phyloP scores from a whole-genome alignment of 2,329 filamentous ascomycete genomes.

The Triangularia verruculosa region DNA sequence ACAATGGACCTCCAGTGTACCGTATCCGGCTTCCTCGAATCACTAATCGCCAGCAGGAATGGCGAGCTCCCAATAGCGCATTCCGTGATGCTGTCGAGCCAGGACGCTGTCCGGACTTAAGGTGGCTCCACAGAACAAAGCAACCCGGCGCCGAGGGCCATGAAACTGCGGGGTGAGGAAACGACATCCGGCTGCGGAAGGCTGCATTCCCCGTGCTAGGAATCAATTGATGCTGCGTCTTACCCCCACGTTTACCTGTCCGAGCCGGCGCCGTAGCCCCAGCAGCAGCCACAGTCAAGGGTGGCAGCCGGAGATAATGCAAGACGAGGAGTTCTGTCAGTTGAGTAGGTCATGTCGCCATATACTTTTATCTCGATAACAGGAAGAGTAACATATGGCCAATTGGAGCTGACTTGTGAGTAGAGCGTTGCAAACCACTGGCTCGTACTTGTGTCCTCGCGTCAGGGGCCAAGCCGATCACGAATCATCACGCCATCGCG shows the following conservation, averaged over 20 bases:
- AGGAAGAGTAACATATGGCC: constrained; percentile 2
- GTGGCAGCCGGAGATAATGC: constrained; percentile 5
- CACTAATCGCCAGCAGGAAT: constrained; percentile 7
- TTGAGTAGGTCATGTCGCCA: constrained; percentile 2
- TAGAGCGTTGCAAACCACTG: neutral
- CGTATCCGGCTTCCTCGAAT: constrained; percentile 11
- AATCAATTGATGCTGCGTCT: neutral
- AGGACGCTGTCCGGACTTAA: constrained; percentile 5
- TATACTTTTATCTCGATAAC: neutral
- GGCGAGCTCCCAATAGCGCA: constrained; percentile 16
- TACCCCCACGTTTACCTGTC: constrained; percentile 3
- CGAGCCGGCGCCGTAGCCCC: constrained; percentile 3
- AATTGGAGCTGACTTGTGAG: neutral
- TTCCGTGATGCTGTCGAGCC: constrained; percentile 15
- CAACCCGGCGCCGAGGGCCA: neutral
- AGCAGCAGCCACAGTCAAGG: neutral
- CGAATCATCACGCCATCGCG: constrained; percentile 25
- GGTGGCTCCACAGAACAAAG: neutral
- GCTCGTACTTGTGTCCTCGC: constrained; percentile 1
- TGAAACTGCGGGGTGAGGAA: neutral
- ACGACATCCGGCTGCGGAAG: neutral
- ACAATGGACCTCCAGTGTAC: neutral
- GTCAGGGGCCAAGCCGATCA: constrained; percentile 19
- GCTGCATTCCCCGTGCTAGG: neutral
- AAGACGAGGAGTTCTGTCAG: neutral